Conservation (phyloP, 441 rosid species). For the Codiaeum variegatum region DNA sequence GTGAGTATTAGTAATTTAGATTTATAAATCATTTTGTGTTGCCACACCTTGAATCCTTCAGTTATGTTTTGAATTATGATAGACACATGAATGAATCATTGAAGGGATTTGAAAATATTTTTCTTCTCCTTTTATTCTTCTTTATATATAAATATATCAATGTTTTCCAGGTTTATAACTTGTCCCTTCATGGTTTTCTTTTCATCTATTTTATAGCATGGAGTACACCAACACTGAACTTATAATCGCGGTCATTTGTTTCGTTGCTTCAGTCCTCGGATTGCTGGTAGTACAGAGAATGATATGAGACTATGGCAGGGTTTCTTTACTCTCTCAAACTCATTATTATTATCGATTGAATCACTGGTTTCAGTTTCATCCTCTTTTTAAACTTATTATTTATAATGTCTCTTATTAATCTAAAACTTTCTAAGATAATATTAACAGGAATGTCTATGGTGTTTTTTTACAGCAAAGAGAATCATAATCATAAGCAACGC, state of each 20-base stretch:
- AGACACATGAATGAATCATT: background rate
- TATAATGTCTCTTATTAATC: too few relatives aligned
- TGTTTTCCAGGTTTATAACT: too few relatives aligned
- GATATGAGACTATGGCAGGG: constrained; percentile 58
- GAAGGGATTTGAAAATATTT: background rate
- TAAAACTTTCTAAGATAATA: too few relatives aligned
- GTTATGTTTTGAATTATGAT: too few relatives aligned
- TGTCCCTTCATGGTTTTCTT: constrained; percentile 95
- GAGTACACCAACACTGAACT: constrained; percentile 44
- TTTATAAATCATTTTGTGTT: background rate
- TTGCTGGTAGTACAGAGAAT: constrained; percentile 62
- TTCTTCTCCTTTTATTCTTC: background rate
- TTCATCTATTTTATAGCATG: constrained; percentile 76
- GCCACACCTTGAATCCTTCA: too few relatives aligned
- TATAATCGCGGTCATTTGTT: constrained; percentile 39
- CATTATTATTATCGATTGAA: too few relatives aligned
- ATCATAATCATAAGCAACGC: constrained; percentile 38
- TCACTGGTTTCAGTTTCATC: too few relatives aligned
- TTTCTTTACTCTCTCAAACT: too few relatives aligned
- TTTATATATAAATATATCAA: background rate
- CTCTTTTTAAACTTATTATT: too few relatives aligned
- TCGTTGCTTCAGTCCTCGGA: constrained; percentile 66
- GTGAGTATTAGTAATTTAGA: background rate
- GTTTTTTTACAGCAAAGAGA: constrained; percentile 40
- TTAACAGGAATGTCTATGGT: constrained; percentile 47